Base-by-base conservation (phyloP, 2,329 filamentous ascomycete genomes). In the Canariomyces notabilis region DNA sequence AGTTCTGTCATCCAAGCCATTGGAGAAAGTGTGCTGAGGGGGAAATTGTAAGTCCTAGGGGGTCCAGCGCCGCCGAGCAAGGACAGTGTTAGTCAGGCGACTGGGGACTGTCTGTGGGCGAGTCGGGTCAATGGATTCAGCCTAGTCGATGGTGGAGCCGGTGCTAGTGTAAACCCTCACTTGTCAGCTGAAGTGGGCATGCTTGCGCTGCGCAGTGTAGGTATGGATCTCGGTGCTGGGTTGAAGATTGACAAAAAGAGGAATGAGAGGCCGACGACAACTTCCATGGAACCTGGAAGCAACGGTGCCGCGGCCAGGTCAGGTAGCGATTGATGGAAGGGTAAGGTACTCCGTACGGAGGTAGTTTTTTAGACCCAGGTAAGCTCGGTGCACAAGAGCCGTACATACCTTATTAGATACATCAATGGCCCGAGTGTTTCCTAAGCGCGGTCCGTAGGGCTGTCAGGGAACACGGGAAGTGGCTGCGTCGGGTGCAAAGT, bases 71-170 rank as follows among this genome's bases (percentile, higher is more conserved):
- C 41, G 44, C 22, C 36, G 36, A 26, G 41, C 42, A 26, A 38
- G 26, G 26, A 29, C 26, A 9, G 26, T 42, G 49, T 34, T 37
- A 44, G 40, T 32, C 39, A 46, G 21, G 29, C 32, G 31, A 42
- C 42, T 19, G 37, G 19, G 18, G 35, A 19, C 15, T 8, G 19
- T n/a, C n/a, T n/a, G n/a, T n/a, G 15, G 37, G 44, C 44, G 37
- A 42, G 44, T 51, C 41, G 49, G 35, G 23, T 42, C 20, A 23
- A 40, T 22, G 31, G 48, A 33, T 44, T 48, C 49, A 51, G 45
- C 49, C 45, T 42, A 48, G 49, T 19, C 39, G 26, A 4, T n/a
- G 32, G 44, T 51, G 49, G 49, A 39, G 34, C 40, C 33, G 31
- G 23, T 40, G 44, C 37, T 38, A 46, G 23, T 31, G 22, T 23